phyloP scores from a whole-genome alignment of 352 stramenopile species.

The Phytophthora sansomeana region DNA sequence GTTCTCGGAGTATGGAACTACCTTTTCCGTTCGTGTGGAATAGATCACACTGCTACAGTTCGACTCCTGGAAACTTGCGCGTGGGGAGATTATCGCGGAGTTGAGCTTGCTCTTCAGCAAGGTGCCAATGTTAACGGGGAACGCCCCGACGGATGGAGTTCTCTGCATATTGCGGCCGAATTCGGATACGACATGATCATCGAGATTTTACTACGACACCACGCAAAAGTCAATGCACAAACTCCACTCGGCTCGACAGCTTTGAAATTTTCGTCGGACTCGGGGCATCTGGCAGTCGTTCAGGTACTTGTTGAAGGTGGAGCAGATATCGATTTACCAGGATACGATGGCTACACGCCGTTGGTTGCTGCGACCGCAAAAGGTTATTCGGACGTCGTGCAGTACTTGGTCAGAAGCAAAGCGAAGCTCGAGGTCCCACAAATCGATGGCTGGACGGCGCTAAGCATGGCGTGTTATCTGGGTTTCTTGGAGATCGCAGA shows the following conservation, averaged over 20 bases:
- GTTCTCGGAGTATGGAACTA: neutral
- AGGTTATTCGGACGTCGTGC: neutral
- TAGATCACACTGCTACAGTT: neutral
- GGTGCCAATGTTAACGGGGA: neutral
- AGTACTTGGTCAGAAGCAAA: neutral
- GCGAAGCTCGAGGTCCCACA: neutral
- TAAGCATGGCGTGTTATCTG: neutral
- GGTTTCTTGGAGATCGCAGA: neutral
- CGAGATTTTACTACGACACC: neutral
- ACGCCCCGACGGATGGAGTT: neutral
- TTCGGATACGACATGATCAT: neutral
- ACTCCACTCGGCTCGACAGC: neutral
- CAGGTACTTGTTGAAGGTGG: neutral
- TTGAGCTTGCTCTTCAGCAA: neutral
- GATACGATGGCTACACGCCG: neutral
- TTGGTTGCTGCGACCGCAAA: neutral
- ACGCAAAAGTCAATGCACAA: neutral
- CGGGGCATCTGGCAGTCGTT: neutral
- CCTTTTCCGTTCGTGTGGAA: neutral
- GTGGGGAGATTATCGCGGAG: neutral
- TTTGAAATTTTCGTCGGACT: neutral
- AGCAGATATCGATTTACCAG: neutral
- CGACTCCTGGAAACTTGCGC: neutral
- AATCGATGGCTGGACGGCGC: neutral
- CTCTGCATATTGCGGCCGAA: neutral